These are phyloP conservation scores for Rhynchosporium graminicola DNA, from an alignment of 2,329 filamentous ascomycete genomes.

Conservation along the genomic window DNA sequence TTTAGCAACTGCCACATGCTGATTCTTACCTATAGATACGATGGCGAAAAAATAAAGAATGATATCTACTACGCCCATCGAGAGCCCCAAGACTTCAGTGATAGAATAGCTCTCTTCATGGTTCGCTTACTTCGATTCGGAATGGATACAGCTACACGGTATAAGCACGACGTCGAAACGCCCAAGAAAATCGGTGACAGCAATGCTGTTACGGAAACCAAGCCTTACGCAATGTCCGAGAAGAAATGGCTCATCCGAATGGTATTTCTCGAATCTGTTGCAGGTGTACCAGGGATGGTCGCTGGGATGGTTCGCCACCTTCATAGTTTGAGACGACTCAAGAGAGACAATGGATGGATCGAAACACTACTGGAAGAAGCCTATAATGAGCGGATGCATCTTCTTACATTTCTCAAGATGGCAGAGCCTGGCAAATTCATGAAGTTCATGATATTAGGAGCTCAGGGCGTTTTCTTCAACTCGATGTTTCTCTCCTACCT, in stretches of 20 bases:
- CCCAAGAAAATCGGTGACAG: constrained; percentile 48
- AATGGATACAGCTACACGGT: constrained; percentile 81
- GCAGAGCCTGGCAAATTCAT: constrained; percentile 79
- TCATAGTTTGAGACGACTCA: constrained; percentile 78
- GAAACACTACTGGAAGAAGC: constrained; percentile 87
- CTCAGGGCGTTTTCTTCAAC: constrained; percentile 97
- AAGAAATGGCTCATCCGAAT: constrained; percentile 88
- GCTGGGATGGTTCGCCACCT: constrained; percentile 92
- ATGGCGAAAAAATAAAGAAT: constrained; percentile 73
- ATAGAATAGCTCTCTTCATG: constrained; percentile 75
- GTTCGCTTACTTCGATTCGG: constrained; percentile 76
- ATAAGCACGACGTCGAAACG: constrained; percentile 66
- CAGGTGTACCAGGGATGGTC: constrained; percentile 95
- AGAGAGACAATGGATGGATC: constrained; percentile 95
- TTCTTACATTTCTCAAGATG: constrained; percentile 91
- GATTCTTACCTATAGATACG: constrained; percentile 55
- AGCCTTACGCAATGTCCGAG: constrained; percentile 72
- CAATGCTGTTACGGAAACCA: constrained; percentile 45
- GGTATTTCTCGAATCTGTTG: constrained; percentile 92
- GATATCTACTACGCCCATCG: constrained; percentile 77
- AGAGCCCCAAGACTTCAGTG: constrained; percentile 68
- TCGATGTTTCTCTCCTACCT: constrained; percentile 88
- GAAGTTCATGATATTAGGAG: constrained; percentile 86
- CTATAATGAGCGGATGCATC: constrained; percentile 93
- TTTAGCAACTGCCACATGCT: neutral